These are phyloP conservation scores for Sordariomycetes sp. DNA, from an alignment of 2,329 filamentous ascomycete species.

Conservation along the genomic window DNA sequence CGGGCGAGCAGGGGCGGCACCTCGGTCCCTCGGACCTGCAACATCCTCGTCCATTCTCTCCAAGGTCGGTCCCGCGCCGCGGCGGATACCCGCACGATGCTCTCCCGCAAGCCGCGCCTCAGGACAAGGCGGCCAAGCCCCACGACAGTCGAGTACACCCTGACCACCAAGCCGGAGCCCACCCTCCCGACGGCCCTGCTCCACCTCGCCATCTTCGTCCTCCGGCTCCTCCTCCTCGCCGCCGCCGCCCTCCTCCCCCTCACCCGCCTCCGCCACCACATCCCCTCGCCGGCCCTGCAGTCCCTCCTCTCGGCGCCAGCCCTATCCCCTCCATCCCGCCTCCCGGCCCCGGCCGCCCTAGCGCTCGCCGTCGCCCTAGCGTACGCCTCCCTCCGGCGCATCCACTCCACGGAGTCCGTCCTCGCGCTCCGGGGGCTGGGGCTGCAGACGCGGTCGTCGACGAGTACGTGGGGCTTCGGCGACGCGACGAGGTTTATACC, in stretches of 20 bases:
- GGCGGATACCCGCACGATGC: constrained; percentile 31
- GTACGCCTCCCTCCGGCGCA: constrained; percentile 29
- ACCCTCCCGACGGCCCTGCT: constrained; percentile 33
- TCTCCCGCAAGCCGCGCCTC: constrained; percentile 46
- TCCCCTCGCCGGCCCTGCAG: constrained; percentile 9
- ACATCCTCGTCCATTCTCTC: neutral
- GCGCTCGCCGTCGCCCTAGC: constrained; percentile 18
- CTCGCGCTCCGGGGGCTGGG: constrained; percentile 81
- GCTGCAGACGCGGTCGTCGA: constrained; percentile 54
- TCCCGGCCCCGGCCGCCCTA: constrained; percentile 25
- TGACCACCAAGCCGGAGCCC: constrained; percentile 59
- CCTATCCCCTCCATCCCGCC: constrained; percentile 12
- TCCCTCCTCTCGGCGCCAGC: constrained; percentile 12
- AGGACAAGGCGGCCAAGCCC: constrained; percentile 59
- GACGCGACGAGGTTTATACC: constrained; percentile 56
- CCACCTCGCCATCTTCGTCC: constrained; percentile 25
- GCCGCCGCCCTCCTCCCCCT: constrained; percentile 13
- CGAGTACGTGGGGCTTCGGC: neutral
- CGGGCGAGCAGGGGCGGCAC: too few species aligned
- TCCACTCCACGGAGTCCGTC: constrained; percentile 63
- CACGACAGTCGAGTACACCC: constrained; percentile 84
- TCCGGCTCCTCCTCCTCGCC: constrained; percentile 26
- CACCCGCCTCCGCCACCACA: constrained; percentile 7
- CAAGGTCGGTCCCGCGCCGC: neutral
- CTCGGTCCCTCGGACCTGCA: neutral